Conservation (phyloP, 768 basidiomycete species). For the Mycena amicta region DNA sequence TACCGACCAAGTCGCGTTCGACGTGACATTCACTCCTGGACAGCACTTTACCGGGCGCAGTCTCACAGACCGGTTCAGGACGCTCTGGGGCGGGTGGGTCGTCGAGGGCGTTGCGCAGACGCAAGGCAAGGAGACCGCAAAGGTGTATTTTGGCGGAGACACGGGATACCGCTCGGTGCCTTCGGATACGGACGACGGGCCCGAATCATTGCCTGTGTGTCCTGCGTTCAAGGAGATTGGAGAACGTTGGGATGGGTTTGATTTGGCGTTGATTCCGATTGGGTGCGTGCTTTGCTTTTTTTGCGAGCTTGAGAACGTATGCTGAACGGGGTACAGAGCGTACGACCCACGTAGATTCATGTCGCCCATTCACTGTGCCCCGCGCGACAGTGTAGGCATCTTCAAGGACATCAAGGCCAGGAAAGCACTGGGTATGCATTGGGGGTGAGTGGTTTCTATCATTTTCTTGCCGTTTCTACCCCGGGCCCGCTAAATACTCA, state of each 20-base stretch:
- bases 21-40: conserved; percentile 62
- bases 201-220: conserved; percentile 51
- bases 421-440: conserved; percentile 68
- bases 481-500: too few relatives aligned
- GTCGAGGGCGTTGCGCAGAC: conserved; percentile 48
- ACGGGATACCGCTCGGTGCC: conserved; percentile 58
- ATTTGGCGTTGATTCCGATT: conserved; percentile 70
- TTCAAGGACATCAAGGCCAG: conserved; percentile 64
- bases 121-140: conserved; percentile 25
- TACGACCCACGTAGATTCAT: conserved; percentile 55
- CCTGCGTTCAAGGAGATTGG: conserved; percentile 78
- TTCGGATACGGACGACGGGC: conserved; percentile 46
- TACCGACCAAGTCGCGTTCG: conserved; percentile 31
- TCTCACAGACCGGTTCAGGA: conserved; percentile 52
- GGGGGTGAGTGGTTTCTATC: conserved; percentile 46
- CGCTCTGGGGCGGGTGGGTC: conserved; percentile 71
- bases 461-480: not conserved
- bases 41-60: conserved; percentile 65
- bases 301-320: not conserved
- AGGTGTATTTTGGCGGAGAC: conserved; percentile 68
- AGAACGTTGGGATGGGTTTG: conserved; percentile 59
- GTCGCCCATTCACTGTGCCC: conserved; percentile 62
- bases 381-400: conserved; percentile 65
- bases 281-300: conserved; percentile 36
- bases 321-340: conserved; percentile 34